Base-by-base conservation (phyloP, 169 alveolate species). In the Babesia bigemina region DNA sequence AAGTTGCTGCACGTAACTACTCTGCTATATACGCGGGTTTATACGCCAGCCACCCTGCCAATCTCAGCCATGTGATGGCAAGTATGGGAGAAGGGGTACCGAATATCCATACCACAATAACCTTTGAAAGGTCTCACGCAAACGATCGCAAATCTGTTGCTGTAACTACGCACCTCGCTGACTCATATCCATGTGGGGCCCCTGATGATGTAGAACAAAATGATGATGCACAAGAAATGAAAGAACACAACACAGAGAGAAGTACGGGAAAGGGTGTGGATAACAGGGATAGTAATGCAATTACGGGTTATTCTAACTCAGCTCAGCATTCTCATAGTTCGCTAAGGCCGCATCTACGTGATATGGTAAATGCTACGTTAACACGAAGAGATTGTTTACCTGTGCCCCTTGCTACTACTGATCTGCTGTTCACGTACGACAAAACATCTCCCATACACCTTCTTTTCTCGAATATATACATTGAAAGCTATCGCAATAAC, bases 361-460 rank as follows among this genome's bases (percentile, higher is more conserved):
- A 45, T 2, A 4, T 45, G 50, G 14, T 45, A 10, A 45, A 16
- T 45, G 50, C 14, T 16, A 13, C 50, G n/a, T 2, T 45, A 2
- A 45, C 50, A 2, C 14, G 19, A 16, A 45, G 17, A 16, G 17
- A 61, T 2, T 50, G 0, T 6, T 4, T 24, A 17, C 21, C 19
- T 26, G 16, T 83, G 21, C 86, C 85, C 44, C 81, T 75, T n/a
- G 75, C 10, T 17, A 83, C 67, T 1, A 55, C 47, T 60, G 90
- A 83, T 47, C n/a, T 73, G 28, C 19, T 59, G 19, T 76, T 82
- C 29, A 74, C 90, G 16, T 83, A 47, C 52, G 90, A 83, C 52
- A 83, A 67, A 45, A 83, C 90, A 7, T 22, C 86, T n/a, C 83
- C 86, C 7, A 11, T 83, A 39, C 86, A 83, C 63, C 63, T 83